A percentile compares a stretch with the other conserved stretches of the same genome.
These are phyloP conservation scores for Tuber microsphaerosporum DNA, from an alignment of 495 filamentous ascomycete species.

Conservation along the genomic window DNA sequence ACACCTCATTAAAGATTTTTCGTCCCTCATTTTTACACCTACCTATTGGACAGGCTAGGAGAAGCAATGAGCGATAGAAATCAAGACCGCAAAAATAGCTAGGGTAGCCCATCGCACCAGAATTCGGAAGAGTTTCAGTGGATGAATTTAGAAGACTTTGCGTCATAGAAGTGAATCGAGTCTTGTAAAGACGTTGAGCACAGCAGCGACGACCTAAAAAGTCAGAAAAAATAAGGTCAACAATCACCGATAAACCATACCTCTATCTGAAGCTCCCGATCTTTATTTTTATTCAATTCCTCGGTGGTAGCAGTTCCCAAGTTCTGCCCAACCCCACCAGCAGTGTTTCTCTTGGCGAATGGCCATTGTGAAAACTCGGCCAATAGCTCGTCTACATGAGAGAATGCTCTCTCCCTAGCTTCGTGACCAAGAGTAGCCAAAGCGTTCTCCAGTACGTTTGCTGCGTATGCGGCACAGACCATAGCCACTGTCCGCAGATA, in stretches of 20 bases:
- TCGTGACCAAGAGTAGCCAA: constrained; percentile 88
- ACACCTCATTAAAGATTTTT: background rate
- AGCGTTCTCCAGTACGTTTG: constrained; percentile 97
- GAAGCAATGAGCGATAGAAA: background rate
- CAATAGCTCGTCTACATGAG: constrained; percentile 90
- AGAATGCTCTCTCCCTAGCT: constrained; percentile 84
- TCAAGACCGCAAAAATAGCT: background rate
- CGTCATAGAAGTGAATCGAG: constrained; percentile 81
- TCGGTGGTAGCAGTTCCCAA: constrained; percentile 80
- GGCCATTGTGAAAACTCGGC: constrained; percentile 96
- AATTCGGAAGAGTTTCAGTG: background rate
- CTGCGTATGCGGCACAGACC: constrained; percentile 96
- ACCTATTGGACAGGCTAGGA: background rate
- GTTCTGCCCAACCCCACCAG: constrained; percentile 78
- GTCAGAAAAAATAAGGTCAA: constrained; percentile 5
- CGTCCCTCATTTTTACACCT: background rate
- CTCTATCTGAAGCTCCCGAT: constrained; percentile 92
- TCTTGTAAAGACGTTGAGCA: constrained; percentile 91
- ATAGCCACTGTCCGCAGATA: constrained; percentile 86
- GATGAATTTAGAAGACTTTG: background rate
- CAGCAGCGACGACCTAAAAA: constrained; percentile 74
- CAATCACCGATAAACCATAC: constrained; percentile 46
- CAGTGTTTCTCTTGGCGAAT: constrained; percentile 70
- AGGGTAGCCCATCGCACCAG: background rate
- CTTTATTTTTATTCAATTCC: constrained; percentile 74